A percentile compares a stretch with the other conserved stretches of the same genome.
Conservation (phyloP, 257 asterid species). For the Jaltomata sinuosa region DNA sequence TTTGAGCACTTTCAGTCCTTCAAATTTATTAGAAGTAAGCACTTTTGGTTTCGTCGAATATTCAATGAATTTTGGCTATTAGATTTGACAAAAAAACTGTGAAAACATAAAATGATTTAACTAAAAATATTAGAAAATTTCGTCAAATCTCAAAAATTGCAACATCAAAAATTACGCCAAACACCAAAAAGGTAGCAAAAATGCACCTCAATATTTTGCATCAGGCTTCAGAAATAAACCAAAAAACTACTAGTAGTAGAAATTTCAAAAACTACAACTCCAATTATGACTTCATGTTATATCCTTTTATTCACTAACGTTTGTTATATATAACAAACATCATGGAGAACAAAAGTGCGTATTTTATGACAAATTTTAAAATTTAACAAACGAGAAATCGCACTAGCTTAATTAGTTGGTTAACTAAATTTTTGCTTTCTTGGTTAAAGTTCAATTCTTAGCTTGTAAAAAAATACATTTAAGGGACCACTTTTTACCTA, state of each 20-base stretch:
- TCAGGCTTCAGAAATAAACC: not conserved
- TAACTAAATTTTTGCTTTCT: accelerated
- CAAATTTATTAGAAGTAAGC: not conserved
- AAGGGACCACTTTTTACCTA: not conserved
- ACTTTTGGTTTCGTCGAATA: not conserved
- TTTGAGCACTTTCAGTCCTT: not conserved
- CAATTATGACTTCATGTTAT: not conserved
- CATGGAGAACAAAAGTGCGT: no score
- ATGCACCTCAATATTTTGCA: not conserved
- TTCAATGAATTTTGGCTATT: not conserved
- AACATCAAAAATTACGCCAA: not conserved
- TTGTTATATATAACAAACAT: no score
- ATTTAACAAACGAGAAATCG: not conserved
- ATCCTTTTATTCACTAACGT: no score
- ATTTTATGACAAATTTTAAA: no score
- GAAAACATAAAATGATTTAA: no score
- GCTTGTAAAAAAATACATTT: not conserved
- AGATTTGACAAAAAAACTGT: not conserved
- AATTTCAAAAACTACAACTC: not conserved
- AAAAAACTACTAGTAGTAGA: not conserved
- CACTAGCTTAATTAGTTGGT: not conserved
- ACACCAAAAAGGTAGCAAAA: not conserved
- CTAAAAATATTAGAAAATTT: no score
- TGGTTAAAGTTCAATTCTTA: accelerated
- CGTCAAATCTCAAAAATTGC: not conserved